Base-by-base conservation (phyloP, 2,329 filamentous ascomycete species). In the Escovopsis sp. region DNA sequence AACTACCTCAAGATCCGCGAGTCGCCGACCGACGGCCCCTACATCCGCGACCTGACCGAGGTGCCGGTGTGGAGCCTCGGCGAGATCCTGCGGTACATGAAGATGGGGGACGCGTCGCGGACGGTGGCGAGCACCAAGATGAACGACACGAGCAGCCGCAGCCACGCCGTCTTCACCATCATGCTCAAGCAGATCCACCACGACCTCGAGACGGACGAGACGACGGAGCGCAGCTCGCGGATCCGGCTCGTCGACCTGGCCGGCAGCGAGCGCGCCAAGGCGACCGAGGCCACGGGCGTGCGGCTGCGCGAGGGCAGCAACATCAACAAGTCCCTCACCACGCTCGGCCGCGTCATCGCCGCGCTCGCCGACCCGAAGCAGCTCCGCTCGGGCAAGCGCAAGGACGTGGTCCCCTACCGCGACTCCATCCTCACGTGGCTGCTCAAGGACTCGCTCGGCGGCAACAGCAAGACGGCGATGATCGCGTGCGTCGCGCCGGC, bases 401-500 rank as follows among this genome's bases (percentile, higher is more conserved):
- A 68, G 48, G 75, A 74, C 48, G 76, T 88, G 25, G 76, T 98
- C 3, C 91, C 91, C 5, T 98, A 95, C 61, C 81, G 91, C 48
- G 91, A 98, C 62, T 94, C 86, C 2, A 80, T 81, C 50, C 63
- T 81, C 40, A 81, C 76, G 1, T 81, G 89, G 89, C 72, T 98
- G 4, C 72, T 98, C 48, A 96, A 96, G 59, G 91, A 98, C 61
- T 93, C 84, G 2, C 70, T 98, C 0, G 91, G 91, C 11, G 91
- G 91, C 42, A 98, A 98, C 70, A 89, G 81, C 56, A 98, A 96
- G 64, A 98, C 91, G 9, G 91, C 91, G 47, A 98, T 98, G 91
- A 95, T 98, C 53, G 91, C 91, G 8, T 96, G 91, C 59, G 94
- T 98, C 51, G 81, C 87, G 5, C 91, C 91, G 0, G 81, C 84